A percentile compares a stretch with the other conserved stretches of the same genome.
phyloP scores from a whole-genome alignment of 2,329 filamentous ascomycete species.

The Magnaporthales sp. region DNA sequence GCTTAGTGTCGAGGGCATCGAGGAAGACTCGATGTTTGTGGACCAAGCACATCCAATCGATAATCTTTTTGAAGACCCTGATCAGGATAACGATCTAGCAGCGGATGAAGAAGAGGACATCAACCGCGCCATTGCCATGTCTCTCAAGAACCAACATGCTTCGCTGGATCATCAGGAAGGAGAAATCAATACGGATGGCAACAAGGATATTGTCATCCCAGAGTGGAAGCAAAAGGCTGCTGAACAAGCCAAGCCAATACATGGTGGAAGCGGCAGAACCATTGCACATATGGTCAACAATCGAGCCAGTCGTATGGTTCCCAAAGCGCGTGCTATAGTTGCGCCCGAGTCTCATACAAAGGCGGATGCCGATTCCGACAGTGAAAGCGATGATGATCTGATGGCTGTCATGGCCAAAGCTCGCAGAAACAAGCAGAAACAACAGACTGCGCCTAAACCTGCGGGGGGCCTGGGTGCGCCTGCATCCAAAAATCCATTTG shows the following conservation, averaged over 20 bases:
- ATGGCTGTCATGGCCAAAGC: constrained; percentile 67
- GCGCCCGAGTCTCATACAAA: neutral
- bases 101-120: constrained; percentile 53
- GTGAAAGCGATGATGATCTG: constrained; percentile 75
- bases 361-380: constrained; percentile 31
- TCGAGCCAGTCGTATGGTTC: constrained; percentile 45
- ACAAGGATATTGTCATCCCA: constrained; percentile 38
- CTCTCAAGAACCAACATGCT: constrained; percentile 59
- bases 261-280: constrained; percentile 43
- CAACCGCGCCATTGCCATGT: constrained; percentile 74
- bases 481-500: constrained; percentile 50
- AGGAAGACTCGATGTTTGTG: constrained; percentile 51
- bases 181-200: constrained; percentile 26
- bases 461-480: neutral
- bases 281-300: constrained; percentile 71
- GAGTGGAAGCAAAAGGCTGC: constrained; percentile 49
- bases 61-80: constrained; percentile 23
- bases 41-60: constrained; percentile 18
- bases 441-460: neutral
- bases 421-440: constrained; percentile 45
- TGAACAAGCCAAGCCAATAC: constrained; percentile 40
- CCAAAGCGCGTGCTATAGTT: constrained; percentile 8
- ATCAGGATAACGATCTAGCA: constrained; percentile 12
- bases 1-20: neutral
- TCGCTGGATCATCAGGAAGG: constrained; percentile 14